phyloP scores from a whole-genome alignment of 768 basidiomycete species.

The Wakefieldia striispora region DNA sequence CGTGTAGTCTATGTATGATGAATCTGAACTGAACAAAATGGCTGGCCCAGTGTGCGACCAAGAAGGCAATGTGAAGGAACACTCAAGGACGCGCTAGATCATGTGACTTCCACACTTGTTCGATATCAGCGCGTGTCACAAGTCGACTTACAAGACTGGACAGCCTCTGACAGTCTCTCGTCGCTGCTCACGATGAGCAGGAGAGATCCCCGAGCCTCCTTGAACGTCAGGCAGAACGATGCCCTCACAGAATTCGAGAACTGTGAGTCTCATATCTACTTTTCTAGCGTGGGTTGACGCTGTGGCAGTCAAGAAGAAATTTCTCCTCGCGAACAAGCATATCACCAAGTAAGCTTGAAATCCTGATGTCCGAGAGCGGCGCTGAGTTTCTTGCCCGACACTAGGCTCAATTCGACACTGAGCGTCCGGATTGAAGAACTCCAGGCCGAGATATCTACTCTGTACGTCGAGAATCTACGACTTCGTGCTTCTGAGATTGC shows the following conservation, averaged over 20 bases:
- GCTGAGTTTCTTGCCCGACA: conserved; percentile 6
- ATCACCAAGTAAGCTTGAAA: conserved; percentile 69
- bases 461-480: conserved; percentile 80
- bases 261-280: conserved; percentile 48
- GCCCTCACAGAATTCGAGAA: conserved; percentile 82
- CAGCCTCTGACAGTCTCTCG: conserved; percentile 23
- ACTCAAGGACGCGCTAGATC: conserved; percentile 26
- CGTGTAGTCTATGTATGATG: conserved; percentile 22
- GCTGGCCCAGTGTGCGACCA: conserved; percentile 8
- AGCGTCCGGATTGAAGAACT: conserved; percentile 84
- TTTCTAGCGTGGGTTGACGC: conserved; percentile 8
- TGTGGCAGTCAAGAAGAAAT: conserved; percentile 86
- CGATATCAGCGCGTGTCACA: conserved; percentile 36
- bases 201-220: conserved; percentile 42
- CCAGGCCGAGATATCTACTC: conserved; percentile 76
- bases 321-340: conserved; percentile 86
- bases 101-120: conserved; percentile 31
- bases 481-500: conserved; percentile 80
- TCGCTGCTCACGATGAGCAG: conserved; percentile 31
- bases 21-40: conserved; percentile 9
- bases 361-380: conserved; percentile 1
- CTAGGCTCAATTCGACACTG: conserved; percentile 80
- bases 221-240: conserved; percentile 69
- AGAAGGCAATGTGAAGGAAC: conserved; percentile 31
- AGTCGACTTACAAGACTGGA: conserved; percentile 4